phyloP scores from a whole-genome alignment of 2,329 filamentous ascomycete species.

The Nigrospora oryzae region DNA sequence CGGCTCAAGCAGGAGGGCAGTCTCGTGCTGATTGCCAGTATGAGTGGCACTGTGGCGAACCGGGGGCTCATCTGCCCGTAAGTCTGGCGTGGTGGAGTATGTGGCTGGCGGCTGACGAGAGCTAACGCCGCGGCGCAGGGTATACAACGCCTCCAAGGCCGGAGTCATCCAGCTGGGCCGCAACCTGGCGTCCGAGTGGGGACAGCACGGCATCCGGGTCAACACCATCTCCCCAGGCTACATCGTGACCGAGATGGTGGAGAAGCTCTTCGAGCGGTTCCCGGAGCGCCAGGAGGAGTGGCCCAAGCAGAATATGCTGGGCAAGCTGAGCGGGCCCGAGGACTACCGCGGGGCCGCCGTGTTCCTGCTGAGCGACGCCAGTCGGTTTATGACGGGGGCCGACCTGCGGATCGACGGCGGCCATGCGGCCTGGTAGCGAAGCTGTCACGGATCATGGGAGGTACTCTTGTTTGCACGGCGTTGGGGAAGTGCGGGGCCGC shows the following conservation, averaged over 20 bases:
- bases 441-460: too few relatives aligned
- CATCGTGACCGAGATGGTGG: conserved; percentile 77
- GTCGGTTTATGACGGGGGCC: conserved; percentile 62
- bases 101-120: neutral
- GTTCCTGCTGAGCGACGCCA: conserved; percentile 59
- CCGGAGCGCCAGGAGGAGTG: conserved; percentile 62
- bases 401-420: conserved; percentile 66
- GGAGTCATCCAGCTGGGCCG: conserved; percentile 64
- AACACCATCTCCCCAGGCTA: conserved; percentile 78
- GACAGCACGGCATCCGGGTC: conserved; percentile 62
- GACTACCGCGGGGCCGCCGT: conserved; percentile 66
- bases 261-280: conserved; percentile 66
- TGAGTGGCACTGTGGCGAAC: conserved; percentile 62
- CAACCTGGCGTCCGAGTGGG: conserved; percentile 68
- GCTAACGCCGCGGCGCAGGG: conserved; percentile 26
- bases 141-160: conserved; percentile 71
- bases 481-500: too few relatives aligned
- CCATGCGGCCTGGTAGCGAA: conserved; percentile 47
- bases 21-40: conserved; percentile 61
- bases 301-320: conserved; percentile 82
- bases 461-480: too few relatives aligned
- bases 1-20: conserved; percentile 49
- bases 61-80: conserved; percentile 51
- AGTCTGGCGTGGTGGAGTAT: conserved; percentile 14
- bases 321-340: conserved; percentile 54